Conservation (phyloP, 805 yeast species). For the Candida loeiensis region DNA sequence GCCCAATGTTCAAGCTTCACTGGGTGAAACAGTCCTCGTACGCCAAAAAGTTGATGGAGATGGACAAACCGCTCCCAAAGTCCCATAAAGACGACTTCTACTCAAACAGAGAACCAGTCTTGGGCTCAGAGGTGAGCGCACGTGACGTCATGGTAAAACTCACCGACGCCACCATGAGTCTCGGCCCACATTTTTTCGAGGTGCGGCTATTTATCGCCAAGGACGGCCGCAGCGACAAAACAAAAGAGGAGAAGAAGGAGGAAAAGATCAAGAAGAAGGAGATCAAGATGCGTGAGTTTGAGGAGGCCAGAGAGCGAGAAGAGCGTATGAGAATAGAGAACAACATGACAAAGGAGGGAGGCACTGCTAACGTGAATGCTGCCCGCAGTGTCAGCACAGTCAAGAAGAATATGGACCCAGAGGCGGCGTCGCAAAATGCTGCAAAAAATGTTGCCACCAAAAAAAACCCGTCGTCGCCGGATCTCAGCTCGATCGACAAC, state of each 20-base stretch:
- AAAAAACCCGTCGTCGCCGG: conserved; percentile 12
- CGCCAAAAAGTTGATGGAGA: conserved; percentile 41
- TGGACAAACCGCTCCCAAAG: conserved; percentile 35
- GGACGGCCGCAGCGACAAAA: conserved; percentile 57
- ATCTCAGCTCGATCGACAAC: conserved; percentile 43
- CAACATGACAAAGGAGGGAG: conserved; percentile 12
- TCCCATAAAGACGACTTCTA: conserved; percentile 16
- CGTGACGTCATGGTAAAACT: conserved; percentile 87
- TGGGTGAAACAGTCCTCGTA: conserved; percentile 74
- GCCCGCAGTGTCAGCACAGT: neutral
- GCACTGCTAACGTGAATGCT: neutral
- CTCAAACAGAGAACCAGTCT: conserved; percentile 30
- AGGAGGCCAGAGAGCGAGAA: conserved; percentile 1
- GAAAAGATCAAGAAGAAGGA: conserved; percentile 6
- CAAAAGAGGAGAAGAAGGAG: conserved; percentile 10
- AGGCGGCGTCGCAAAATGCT: too few species aligned
- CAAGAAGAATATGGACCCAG: too few species aligned
- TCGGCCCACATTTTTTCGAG: conserved; percentile 84
- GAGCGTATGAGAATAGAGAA: conserved; percentile 26
- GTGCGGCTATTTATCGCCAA: conserved; percentile 77
- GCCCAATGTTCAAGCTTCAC: conserved; percentile 67
- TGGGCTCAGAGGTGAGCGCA: conserved; percentile 46
- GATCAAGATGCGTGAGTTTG: conserved; percentile 10
- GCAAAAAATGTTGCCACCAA: conserved; percentile 6
- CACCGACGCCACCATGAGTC: conserved; percentile 65